A percentile compares a stretch with the other conserved stretches of the same genome.
Evolutionary conservation across 495 filamentous ascomycete species (phyloP).

Genomic region (Penicillium alfredii): DNA sequence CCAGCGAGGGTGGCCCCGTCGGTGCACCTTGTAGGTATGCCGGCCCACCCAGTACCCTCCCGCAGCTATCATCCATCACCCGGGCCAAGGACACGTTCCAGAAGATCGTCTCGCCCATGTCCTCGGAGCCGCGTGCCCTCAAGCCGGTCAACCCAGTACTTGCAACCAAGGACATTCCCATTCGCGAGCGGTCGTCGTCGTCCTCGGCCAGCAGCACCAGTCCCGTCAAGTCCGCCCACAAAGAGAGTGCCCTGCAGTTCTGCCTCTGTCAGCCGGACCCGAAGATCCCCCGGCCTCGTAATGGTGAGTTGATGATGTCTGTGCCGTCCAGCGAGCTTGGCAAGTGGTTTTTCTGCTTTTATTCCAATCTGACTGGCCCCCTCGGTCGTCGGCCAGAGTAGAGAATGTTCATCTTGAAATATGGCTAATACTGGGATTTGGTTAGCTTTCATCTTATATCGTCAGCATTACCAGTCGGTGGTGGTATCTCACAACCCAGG

Average conservation of each 20-base stretch:
- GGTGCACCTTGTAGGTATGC: constrained; percentile 19
- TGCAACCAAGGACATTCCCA: constrained; percentile 17
- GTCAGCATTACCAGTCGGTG: constrained; percentile 81
- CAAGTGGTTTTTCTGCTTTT: constrained; percentile 22
- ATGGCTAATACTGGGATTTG: constrained; percentile 15
- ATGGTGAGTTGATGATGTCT: constrained; percentile 61
- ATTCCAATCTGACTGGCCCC: too few relatives aligned
- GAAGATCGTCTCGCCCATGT: constrained; percentile 23
- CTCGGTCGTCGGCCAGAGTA: neutral
- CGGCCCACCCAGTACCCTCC: too few relatives aligned
- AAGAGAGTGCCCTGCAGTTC: constrained; percentile 49
- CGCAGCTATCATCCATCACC: too few relatives aligned
- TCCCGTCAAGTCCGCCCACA: constrained; percentile 26
- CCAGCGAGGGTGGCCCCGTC: constrained; percentile 6
- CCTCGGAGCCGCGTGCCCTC: too few relatives aligned
- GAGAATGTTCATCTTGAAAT: too few relatives aligned
- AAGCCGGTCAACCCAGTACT: too few relatives aligned
- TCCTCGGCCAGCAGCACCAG: constrained; percentile 34
- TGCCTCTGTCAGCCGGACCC: constrained; percentile 92
- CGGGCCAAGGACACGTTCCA: too few relatives aligned
- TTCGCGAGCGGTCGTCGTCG: constrained; percentile 24
- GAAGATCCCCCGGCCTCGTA: constrained; percentile 89
- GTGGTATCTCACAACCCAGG: constrained; percentile 80
- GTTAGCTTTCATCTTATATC: constrained; percentile 94
- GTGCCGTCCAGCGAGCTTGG: constrained; percentile 15